Conservation (phyloP, 1,139 yeast genomes). For the Wickerhamiella infanticola region DNA sequence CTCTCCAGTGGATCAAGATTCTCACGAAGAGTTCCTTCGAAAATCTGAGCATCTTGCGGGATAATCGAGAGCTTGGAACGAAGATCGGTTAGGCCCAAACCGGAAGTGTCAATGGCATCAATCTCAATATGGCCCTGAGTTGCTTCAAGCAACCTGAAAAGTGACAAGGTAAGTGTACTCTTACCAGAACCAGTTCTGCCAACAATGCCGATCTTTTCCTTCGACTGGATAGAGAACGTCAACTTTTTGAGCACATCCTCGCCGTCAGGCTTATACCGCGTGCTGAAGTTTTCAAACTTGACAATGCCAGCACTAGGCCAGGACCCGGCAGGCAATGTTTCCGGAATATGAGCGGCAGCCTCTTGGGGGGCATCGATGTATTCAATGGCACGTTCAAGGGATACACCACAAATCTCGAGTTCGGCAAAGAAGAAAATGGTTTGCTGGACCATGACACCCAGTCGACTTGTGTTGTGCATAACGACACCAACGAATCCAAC, state of each 20-base stretch:
- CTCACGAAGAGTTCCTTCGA: constrained; percentile 46
- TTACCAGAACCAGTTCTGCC: constrained; percentile 84
- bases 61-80: constrained; percentile 48
- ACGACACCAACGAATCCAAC: constrained; percentile 63
- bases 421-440: constrained; percentile 56
- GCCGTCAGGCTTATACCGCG: constrained; percentile 43
- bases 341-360: constrained; percentile 27
- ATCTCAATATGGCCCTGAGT: constrained; percentile 36
- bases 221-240: constrained; percentile 35
- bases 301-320: constrained; percentile 56
- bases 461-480: constrained; percentile 54
- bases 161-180: constrained; percentile 50
- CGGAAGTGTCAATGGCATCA: constrained; percentile 41
- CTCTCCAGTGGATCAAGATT: constrained; percentile 49
- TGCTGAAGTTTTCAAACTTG: constrained; percentile 41
- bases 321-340: constrained; percentile 27
- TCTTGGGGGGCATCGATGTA: constrained; percentile 51
- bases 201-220: constrained; percentile 63
- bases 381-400: constrained; percentile 63
- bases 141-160: constrained; percentile 58
- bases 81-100: constrained; percentile 40
- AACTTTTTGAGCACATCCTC: constrained; percentile 42
- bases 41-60: constrained; percentile 63
- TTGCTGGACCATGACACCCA: constrained; percentile 43
- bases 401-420: constrained; percentile 59